Percentiles rank a stretch among this genome's conserved stretches.
These are phyloP conservation scores for Eucalyptus regnans DNA, from an alignment of 345 rosid genomes.

Conservation along the genomic window DNA sequence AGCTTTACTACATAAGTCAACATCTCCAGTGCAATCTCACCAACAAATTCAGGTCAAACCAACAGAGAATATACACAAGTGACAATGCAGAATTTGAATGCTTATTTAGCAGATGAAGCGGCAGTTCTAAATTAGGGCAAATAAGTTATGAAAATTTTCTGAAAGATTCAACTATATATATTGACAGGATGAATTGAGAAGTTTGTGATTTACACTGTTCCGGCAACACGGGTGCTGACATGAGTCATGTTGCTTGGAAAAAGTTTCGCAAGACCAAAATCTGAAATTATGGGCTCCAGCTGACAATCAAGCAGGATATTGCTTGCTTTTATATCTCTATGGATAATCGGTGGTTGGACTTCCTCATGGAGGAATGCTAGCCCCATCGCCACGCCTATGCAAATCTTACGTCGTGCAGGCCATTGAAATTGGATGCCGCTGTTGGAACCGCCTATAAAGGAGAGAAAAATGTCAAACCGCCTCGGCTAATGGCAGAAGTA, in stretches of 20 bases:
- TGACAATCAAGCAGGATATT: constrained; percentile 51
- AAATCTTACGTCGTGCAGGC: constrained; percentile 32
- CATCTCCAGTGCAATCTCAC: neutral
- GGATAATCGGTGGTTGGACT: constrained; percentile 45
- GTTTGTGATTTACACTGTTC: constrained; percentile 40
- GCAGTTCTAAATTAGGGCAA: neutral
- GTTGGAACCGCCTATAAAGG: constrained; percentile 2
- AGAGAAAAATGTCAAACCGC: neutral
- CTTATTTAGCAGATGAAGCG: neutral
- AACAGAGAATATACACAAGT: neutral
- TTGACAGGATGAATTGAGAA: neutral
- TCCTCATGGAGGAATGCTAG: constrained; percentile 70
- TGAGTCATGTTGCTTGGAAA: constrained; percentile 51
- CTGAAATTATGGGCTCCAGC: constrained; percentile 55
- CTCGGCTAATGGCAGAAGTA: neutral
- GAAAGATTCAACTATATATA: neutral
- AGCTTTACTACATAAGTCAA: neutral
- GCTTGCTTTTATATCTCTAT: constrained; percentile 75
- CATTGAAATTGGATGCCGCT: constrained; percentile 34
- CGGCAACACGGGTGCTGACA: constrained; percentile 66
- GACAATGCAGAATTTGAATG: neutral
- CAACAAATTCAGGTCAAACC: neutral
- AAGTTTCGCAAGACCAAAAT: constrained; percentile 74
- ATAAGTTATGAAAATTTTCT: neutral
- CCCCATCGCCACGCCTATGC: constrained; percentile 59